Evolutionary conservation across 2,329 filamentous ascomycete genomes (phyloP), one percentile per base, ranked within the genome.

Genomic region (Hymenoscyphus fraxineus): DNA sequence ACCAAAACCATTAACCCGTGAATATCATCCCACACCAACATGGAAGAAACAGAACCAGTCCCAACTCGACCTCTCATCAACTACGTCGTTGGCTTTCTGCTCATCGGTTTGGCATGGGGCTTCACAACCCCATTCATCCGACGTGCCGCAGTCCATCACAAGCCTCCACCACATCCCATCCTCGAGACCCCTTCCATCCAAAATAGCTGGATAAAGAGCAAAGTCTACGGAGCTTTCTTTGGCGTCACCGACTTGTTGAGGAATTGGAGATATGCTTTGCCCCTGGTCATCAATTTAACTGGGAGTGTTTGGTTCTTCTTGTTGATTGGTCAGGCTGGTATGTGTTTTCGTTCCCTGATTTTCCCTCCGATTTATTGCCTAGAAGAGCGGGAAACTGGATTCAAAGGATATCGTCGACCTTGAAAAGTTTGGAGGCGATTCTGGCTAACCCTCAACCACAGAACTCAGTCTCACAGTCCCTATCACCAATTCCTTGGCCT

Each of bases 291-390:
- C 65, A 98, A 98, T 76, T 79, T 98, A 61, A 97, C 94, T 2
- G 94, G 94, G 38, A 96, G 92, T 74, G 84, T 97, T 63, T 98
- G 94, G 94, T 98, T 98, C 78, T 98, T 98, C 72, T 78, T 98
- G 70, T 81, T 98, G 69, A 94, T 98, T 78, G 94, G 94, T 6
- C 87, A 95, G 76, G 93, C 93, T 72, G 93, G 93, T 96, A 78
- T 71, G 89, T 69, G 65, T 51, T 32, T 22, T 51, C 19, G 7
- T 51, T 51, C 44, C 7, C 22, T n/a, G 32, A 31, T 16, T 22
- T 22, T n/a, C 22, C 16, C 38, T 31, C 64, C 5, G n/a, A 60
- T 22, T 22, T 40, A 32, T 39, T 16, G 41, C 13, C 7, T 13
- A n/a, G 9, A 40, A 41, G 13, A 6, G 44, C 3, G 44, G 3